phyloP scores from a whole-genome alignment of 306 rosid genomes.

The Pyrus bretschneideri region DNA sequence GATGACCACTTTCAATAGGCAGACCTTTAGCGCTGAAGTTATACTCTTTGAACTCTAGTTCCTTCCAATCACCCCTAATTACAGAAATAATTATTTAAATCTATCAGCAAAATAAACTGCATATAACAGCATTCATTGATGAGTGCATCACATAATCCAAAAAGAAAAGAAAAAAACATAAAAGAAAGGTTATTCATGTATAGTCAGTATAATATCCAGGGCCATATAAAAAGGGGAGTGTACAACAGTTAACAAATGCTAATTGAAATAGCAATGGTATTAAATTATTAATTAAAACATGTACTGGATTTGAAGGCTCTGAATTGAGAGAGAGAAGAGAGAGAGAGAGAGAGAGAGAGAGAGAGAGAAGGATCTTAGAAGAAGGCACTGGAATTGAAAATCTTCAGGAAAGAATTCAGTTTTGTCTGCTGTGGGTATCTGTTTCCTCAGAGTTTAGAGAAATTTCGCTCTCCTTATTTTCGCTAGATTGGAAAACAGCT shows the following conservation, averaged over 20 bases:
- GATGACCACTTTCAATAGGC: slow-evolving; percentile 75
- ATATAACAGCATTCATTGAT: background rate
- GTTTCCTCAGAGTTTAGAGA: background rate
- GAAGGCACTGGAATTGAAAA: background rate
- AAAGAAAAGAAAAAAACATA: background rate
- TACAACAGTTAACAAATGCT: background rate
- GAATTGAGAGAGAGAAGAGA: background rate
- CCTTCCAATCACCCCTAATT: slow-evolving; percentile 81
- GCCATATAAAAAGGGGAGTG: background rate
- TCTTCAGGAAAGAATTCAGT: background rate
- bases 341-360: background rate
- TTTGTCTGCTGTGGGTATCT: background rate
- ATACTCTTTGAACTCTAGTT: slow-evolving; percentile 71
- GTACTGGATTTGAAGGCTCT: background rate
- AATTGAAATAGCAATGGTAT: background rate
- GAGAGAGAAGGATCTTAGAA: background rate
- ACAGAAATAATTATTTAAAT: slow-evolving; percentile 1
- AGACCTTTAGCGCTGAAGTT: slow-evolving; percentile 85
- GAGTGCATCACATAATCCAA: background rate
- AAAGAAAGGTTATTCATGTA: background rate
- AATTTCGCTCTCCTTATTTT: background rate
- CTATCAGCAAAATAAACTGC: slow-evolving; percentile 16
- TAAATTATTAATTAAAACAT: too few species aligned
- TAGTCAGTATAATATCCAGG: background rate
- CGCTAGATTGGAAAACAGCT: background rate